Evolutionary conservation across 2,329 filamentous ascomycete genomes (phyloP), one percentile per base, ranked within the genome.

Genomic region (Diaporthe sp.): DNA sequence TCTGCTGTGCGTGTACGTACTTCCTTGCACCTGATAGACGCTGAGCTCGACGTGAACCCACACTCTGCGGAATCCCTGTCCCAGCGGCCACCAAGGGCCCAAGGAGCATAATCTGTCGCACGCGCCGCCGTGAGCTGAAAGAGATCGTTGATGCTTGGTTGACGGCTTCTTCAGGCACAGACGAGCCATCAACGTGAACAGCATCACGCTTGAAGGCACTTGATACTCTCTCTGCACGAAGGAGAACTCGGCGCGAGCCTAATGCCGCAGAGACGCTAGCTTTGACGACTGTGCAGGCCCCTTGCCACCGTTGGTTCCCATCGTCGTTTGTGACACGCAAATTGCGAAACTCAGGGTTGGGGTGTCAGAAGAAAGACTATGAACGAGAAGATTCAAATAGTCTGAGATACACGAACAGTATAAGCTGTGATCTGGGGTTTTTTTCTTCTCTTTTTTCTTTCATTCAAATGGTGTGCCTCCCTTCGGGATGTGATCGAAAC

Each of bases 111-210:
- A 55, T 42, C 34, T 39, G 49, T 69, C 65, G 65, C 65, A 55
- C n/a, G 65, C 65, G 65, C 34, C 46, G 46, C 42, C 65, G 19
- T 68, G 46, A 68, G 62, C 46, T 68, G 65, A 55, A 69, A 39
- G 22, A 2, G 34, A n/a, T 39, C 49, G 49, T 69, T 42, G 34
- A 55, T 42, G 34, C 49, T 42, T 69, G 44, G 46, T 37, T 5
- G n/a, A 42, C 46, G 34, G n/a, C 65, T 28, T 69, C n/a, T 69
- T 17, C 65, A 69, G 46, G 65, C 34, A 69, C 65, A 53, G n/a
- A n/a, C 22, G 34, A 42, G 65, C 49, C 49, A 53, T 13, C 22
- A 69, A 28, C 34, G 34, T 31, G 65, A 25, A 22, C 49, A 69
- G 34, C 34, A 55, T 42, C 49, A 19, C 49, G 49, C 65, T 42